Evolutionary conservation across 2,329 filamentous ascomycete genomes (phyloP), one percentile per base, ranked within the genome.

Genomic region (Aspergillus pseudoviridinutans): DNA sequence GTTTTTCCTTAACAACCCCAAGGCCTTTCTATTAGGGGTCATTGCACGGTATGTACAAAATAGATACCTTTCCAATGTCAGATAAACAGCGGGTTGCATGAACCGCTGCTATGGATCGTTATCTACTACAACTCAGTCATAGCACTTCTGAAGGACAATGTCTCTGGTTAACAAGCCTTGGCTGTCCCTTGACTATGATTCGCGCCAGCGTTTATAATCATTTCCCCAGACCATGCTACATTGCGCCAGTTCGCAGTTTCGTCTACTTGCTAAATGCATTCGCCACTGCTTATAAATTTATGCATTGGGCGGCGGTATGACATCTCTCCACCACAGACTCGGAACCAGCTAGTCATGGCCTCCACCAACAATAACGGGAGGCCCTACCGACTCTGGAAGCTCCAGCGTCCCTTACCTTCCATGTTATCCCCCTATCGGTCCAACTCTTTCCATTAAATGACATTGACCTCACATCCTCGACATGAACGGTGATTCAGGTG

Each of bases 401-500:
- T 55, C 27, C 25, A n/a, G 32, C 44, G 42, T 50, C 46, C 29
- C 44, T 28, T 38, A 42, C 32, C n/a, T 53, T 50, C 51, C 7
- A 46, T 47, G 49, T 44, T 12, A 7, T 41, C 42, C 55, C 24
- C 32, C 28, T 35, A 17, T 42, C 41, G 7, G 20, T 56, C 20
- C 22, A 38, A 7, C 32, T 49, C 28, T 35, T 29, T 10, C 14
- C 53, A 25, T 44, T 50, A 35, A 22, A 17, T 28, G 51, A 53
- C 42, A 17, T 20, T 29, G 28, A 10, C 7, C 51, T 38, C 14
- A 27, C 5, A 42, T 29, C n/a, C 29, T 41, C 64, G 65, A 61
- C 59, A 77, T 76, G 75, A 75, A 66, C 62, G 66, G 71, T 56
- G 69, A 73, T 38, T 63, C 71, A 42, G 70, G 68, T 58, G 64